phyloP scores from a whole-genome alignment of 495 filamentous ascomycete species.

The Penicillium bialowiezense region DNA sequence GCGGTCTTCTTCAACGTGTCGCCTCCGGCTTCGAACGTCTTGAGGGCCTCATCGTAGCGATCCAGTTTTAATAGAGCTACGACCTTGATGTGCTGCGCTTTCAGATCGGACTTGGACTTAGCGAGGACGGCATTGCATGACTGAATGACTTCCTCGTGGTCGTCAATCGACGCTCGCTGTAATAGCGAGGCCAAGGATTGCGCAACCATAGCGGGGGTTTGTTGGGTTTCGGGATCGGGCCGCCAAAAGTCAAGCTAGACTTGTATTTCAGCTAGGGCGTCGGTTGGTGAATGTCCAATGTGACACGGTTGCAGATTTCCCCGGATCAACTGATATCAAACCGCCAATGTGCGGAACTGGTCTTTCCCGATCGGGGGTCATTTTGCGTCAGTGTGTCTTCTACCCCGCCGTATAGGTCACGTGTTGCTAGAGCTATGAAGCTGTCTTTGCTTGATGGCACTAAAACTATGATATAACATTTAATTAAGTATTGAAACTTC shows the following conservation, averaged over 20 bases:
- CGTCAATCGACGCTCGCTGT: slow-evolving; percentile 60
- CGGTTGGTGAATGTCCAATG: background rate
- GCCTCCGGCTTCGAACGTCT: slow-evolving; percentile 69
- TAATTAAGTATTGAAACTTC: no score
- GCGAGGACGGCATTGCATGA: slow-evolving; percentile 68
- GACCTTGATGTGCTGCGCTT: slow-evolving; percentile 72
- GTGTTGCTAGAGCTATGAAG: slow-evolving; percentile 7
- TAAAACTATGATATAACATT: no score
- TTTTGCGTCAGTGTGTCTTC: slow-evolving; percentile 12
- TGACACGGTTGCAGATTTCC: slow-evolving; percentile 5
- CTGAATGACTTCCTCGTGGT: slow-evolving; percentile 69
- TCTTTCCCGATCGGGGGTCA: slow-evolving; percentile 23
- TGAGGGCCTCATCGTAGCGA: slow-evolving; percentile 85
- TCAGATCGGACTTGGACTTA: slow-evolving; percentile 57
- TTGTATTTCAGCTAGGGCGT: background rate
- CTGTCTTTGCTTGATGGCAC: no score
- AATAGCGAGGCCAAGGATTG: slow-evolving; percentile 57
- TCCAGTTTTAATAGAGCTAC: slow-evolving; percentile 92
- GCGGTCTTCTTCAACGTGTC: slow-evolving; percentile 64
- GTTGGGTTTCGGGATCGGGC: background rate
- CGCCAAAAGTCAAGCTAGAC: no score
- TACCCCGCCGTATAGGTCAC: slow-evolving; percentile 21
- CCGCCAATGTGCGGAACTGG: slow-evolving; percentile 26
- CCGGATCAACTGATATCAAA: slow-evolving; percentile 15
- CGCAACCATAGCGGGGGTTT: slow-evolving; percentile 37